A percentile compares a stretch with the other conserved stretches of the same genome.
phyloP scores from a whole-genome alignment of 208 protist species.

The Naegleria fowleri region DNA sequence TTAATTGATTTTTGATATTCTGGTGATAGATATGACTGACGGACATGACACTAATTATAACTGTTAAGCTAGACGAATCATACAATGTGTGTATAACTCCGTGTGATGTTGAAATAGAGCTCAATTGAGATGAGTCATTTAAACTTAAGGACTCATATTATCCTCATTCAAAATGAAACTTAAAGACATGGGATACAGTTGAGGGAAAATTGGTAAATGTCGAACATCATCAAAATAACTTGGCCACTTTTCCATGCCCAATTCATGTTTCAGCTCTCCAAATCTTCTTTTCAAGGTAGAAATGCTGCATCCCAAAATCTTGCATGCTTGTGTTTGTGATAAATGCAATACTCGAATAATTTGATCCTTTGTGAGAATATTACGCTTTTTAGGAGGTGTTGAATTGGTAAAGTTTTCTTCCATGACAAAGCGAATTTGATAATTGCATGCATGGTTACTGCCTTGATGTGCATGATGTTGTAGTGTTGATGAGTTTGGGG shows the following conservation, averaged over 20 bases:
- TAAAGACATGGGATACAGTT: background rate
- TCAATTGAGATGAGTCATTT: too few relatives aligned
- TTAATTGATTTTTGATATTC: too few relatives aligned
- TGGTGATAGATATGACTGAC: too few relatives aligned
- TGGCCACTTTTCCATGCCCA: background rate
- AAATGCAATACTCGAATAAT: background rate
- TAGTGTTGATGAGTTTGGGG: too few relatives aligned
- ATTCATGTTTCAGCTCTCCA: background rate
- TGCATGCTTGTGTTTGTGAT: background rate
- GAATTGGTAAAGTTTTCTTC: background rate
- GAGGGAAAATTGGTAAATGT: background rate
- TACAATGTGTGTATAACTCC: too few relatives aligned
- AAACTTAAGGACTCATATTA: background rate
- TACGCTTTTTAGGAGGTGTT: background rate
- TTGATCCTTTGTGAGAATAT: background rate
- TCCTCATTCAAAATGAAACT: background rate
- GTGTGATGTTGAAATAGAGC: too few relatives aligned
- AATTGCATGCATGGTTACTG: too few relatives aligned
- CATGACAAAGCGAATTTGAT: background rate
- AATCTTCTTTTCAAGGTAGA: constrained; percentile 19
- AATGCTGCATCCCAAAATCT: background rate
- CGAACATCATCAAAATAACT: background rate
- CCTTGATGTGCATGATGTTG: too few relatives aligned
- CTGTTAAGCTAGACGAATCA: too few relatives aligned
- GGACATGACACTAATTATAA: too few relatives aligned